Conservation (phyloP, 164 flowering plant species). For the Brasenia schreberi region DNA sequence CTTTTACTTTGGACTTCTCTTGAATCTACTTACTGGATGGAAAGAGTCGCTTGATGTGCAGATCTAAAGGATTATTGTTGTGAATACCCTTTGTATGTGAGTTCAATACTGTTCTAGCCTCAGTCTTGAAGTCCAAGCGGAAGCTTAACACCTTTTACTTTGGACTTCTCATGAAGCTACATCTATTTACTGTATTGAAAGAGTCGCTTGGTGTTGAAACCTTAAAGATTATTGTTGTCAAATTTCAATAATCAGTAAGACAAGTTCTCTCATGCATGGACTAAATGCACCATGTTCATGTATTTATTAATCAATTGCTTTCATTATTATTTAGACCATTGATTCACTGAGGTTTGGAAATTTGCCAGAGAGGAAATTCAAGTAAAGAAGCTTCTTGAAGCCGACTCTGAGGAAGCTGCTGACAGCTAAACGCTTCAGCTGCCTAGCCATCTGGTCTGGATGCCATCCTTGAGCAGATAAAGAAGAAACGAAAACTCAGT, state of each 20-base stretch:
- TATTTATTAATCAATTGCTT: not conserved
- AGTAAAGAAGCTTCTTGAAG: conserved; percentile 66
- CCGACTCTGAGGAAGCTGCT: conserved; percentile 62
- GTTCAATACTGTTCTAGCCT: too few relatives aligned
- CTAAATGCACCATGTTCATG: too few relatives aligned
- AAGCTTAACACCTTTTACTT: not conserved
- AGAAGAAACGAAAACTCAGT: conserved; percentile 87
- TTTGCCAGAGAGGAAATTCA: conserved; percentile 95
- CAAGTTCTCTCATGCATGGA: not conserved
- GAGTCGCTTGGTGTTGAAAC: not conserved
- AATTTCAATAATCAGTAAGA: not conserved
- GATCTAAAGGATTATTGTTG: too few relatives aligned
- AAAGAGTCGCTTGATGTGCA: too few relatives aligned
- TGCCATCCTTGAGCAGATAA: conserved; percentile 83
- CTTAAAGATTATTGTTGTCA: not conserved
- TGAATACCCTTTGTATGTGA: too few relatives aligned
- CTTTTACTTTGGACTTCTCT: too few relatives aligned
- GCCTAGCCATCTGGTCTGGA: conserved; percentile 72
- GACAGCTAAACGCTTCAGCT: conserved; percentile 36
- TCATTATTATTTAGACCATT: not conserved
- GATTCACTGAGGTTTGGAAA: conserved; percentile 79
- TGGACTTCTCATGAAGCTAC: not conserved
- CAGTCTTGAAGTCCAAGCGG: too few relatives aligned
- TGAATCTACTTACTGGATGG: too few relatives aligned
- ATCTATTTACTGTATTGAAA: not conserved